phyloP scores from a whole-genome alignment of 2,329 filamentous ascomycete genomes.

The Thielaviopsis punctulata region DNA sequence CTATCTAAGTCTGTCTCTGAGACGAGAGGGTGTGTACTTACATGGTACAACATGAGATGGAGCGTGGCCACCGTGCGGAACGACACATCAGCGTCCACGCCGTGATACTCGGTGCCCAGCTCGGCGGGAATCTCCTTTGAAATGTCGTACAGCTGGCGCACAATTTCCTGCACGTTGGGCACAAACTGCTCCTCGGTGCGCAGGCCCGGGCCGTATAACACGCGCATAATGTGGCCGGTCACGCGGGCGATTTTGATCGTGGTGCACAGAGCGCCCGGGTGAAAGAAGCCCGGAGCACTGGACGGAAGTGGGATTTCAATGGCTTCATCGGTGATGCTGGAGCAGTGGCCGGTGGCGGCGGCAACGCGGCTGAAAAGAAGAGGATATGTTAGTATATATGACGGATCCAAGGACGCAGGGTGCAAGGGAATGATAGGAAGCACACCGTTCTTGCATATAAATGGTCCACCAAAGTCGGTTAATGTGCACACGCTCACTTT shows the following conservation, averaged over 20 bases:
- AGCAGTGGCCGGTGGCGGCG: constrained; percentile 11
- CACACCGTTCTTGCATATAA: constrained; percentile 19
- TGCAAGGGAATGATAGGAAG: too few relatives aligned
- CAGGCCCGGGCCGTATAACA: constrained; percentile 18
- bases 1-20: neutral
- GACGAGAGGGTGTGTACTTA: constrained; percentile 1
- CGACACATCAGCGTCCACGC: constrained; percentile 15
- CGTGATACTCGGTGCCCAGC: constrained; percentile 14
- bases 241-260: constrained; percentile 17
- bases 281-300: constrained; percentile 17
- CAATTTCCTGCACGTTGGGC: constrained; percentile 19
- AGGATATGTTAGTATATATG: neutral
- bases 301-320: constrained; percentile 10
- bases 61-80: constrained; percentile 19
- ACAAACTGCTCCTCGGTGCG: constrained; percentile 19
- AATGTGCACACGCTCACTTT: constrained; percentile 14
- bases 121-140: constrained; percentile 14
- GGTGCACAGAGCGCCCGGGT: constrained; percentile 17
- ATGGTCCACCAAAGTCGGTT: constrained; percentile 18
- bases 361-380: constrained; percentile 5
- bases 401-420: neutral
- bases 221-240: constrained; percentile 16
- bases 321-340: constrained; percentile 9
- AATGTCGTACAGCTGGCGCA: constrained; percentile 15
- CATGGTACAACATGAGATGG: constrained; percentile 20